Conservation (phyloP, 2,329 filamentous ascomycete species). For the Talaromyces sp. region DNA sequence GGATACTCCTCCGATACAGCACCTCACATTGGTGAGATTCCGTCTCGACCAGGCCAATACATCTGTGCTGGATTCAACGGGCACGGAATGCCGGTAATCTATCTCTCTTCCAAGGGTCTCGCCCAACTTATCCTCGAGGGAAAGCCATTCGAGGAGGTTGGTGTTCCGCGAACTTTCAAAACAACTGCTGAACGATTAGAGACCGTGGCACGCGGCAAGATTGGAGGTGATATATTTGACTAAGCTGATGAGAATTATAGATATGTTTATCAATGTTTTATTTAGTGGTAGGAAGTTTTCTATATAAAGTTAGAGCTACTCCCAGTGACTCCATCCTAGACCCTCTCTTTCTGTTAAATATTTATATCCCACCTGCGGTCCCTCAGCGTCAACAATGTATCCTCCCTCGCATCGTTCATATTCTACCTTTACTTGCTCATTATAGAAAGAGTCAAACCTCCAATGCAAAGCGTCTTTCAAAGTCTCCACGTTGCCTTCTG, state of each 20-base stretch:
- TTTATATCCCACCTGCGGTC: constrained; percentile 19
- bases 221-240: constrained; percentile 8
- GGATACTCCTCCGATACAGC: constrained; percentile 48
- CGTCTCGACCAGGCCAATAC: constrained; percentile 46
- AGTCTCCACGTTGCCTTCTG: constrained; percentile 21
- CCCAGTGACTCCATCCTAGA: background rate
- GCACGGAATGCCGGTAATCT: constrained; percentile 62
- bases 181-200: constrained; percentile 21
- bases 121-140: constrained; percentile 48
- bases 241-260: background rate
- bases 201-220: constrained; percentile 5
- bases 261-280: too few species aligned
- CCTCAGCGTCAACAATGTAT: constrained; percentile 32
- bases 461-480: constrained; percentile 27
- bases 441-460: constrained; percentile 29
- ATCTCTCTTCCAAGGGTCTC: constrained; percentile 55
- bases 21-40: constrained; percentile 50
- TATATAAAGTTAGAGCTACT: too few species aligned
- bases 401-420: constrained; percentile 31
- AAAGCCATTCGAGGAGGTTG: constrained; percentile 22
- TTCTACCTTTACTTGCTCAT: constrained; percentile 23
- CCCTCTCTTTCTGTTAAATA: constrained; percentile 1
- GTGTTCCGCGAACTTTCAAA: constrained; percentile 29
- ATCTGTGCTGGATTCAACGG: constrained; percentile 60
- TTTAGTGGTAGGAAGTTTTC: too few species aligned